Evolutionary conservation across 352 stramenopile genomes (phyloP), one percentile per base, ranked within the genome.

Genomic region (Phytophthora pinifolia): DNA sequence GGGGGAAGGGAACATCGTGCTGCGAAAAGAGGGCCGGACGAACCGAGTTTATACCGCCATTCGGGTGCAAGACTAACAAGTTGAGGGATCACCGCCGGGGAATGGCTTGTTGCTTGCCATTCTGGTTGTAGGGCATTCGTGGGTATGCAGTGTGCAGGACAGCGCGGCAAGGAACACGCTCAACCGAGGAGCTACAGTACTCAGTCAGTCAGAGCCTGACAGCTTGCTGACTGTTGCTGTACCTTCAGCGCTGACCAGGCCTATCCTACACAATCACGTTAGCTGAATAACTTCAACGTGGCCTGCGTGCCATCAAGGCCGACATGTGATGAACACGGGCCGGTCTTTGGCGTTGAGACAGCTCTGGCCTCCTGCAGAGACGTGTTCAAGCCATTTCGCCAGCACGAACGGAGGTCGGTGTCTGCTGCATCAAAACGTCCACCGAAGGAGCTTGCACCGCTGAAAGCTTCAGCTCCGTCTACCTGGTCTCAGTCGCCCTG

Each of bases 301-400:
- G 32, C 12, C 32, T 32, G 12, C 8, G 15, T 5, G 18, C 10
- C 44, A 53, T 60, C 43, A 60, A 43, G 12, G 9, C 18, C 15
- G 13, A 4, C 13, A 10, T 17, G 18, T 60, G 43, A 60, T 60
- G 53, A 60, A 47, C 53, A 7, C 13, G 25, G 53, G 42, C 33
- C 32, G 37, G 25, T 59, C 27, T 46, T 43, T 53, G 34, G 17
- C 34, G 20, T 54, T 60, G 53, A 60, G 43, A 54, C 53, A 54
- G 52, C 25, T 32, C 50, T 15, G 50, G 51, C 50, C 50, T 43
- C 33, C 53, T 54, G 27, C 43, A 60, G 42, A 59, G 32, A 54
- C 42, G 43, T 27, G 37, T 49, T 50, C 30, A 13, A 43, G 37
- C 37, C 27, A 27, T 22, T 36, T 25, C 14, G 30, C 44, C 29